A percentile compares a stretch with the other conserved stretches of the same genome.
phyloP scores from a whole-genome alignment of 192 early-diverging fungal genomes.

The Backusella luteola region DNA sequence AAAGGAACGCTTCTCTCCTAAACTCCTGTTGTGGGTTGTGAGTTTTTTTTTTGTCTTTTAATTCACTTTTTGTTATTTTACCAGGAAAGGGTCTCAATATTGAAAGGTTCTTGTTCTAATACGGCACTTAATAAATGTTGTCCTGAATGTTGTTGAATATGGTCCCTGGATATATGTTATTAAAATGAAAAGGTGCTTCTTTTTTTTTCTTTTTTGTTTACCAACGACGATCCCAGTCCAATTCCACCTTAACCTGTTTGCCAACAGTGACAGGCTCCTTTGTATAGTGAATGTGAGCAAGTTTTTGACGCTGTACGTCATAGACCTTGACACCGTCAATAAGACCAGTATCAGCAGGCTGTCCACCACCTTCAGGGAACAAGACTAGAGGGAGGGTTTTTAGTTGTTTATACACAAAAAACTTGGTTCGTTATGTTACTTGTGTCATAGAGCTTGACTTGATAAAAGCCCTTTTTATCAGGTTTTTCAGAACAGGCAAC shows the following conservation, averaged over 20 bases:
- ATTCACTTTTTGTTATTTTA: neutral
- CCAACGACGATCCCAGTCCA: conserved; percentile 67
- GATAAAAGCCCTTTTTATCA: conserved; percentile 58
- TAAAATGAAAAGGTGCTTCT: neutral
- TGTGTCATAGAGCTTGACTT: conserved; percentile 60
- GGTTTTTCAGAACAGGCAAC: conserved; percentile 50
- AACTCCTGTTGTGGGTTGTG: conserved; percentile 32
- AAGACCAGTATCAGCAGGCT: conserved; percentile 62
- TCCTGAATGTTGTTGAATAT: conserved; percentile 77
- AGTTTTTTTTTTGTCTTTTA: neutral
- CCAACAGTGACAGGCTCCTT: conserved; percentile 47
- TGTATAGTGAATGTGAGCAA: conserved; percentile 61
- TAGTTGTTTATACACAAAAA: neutral
- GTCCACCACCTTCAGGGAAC: conserved; percentile 81
- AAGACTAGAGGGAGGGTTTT: conserved; percentile 42
- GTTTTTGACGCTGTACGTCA: conserved; percentile 56
- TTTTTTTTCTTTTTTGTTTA: neutral
- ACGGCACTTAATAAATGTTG: conserved; percentile 74
- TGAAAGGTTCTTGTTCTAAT: conserved; percentile 55
- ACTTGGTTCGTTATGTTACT: conserved; percentile 13
- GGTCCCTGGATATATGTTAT: conserved; percentile 38
- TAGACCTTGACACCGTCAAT: conserved; percentile 53
- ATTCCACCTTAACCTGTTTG: conserved; percentile 43
- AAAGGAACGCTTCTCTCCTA: conserved; percentile 55
- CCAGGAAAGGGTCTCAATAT: conserved; percentile 68